Base-by-base conservation (phyloP, 768 basidiomycete species). In the Boletus subparvulus region DNA sequence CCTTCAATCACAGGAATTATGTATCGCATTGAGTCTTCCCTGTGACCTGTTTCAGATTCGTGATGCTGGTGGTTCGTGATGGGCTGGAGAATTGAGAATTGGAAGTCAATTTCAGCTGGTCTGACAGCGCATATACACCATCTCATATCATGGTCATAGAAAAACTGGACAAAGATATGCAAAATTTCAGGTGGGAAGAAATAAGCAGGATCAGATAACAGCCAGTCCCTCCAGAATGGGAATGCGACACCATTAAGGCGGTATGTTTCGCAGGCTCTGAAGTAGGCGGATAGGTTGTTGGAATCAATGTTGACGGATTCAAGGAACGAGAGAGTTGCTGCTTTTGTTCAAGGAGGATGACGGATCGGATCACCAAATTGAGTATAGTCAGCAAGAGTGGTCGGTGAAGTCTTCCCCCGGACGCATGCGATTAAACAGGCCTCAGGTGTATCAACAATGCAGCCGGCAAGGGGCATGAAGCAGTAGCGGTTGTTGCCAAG, bases 201-300 rank as follows among this genome's bases (percentile, higher is more conserved):
- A 7, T 36, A 47, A 12, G 66, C 62, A 21, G 73, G 74, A 50
- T 75, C 65, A 3, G 72, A 63, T 3, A 74, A 55, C 6, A 63
- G 50, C 72, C 72, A 78, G 49, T 77, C 65, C 2, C 66, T 35
- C 75, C 74, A 78, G 55, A 79, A 76, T 6, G 70, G 75, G 2
- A 40, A 13, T 1, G 4, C 3, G 12, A 65, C 39, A 12, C 62
- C 41, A 36, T 48, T 65, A 33, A 65, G 55, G 16, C n/a, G 19
- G 16, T 40, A 32, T 7, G 16, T 3, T 36, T 41, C 42, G 11
- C 50, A 52, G 12, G n/a, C 46, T 2, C 19, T 2, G 16, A 56
- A 56, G n/a, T 30, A 60, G 7, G 39, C 16, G 5, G 9, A 2
- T 4, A 56, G 13, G 32, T 60, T n/a, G 1, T 12, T 11, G 28